Evolutionary conservation across 768 basidiomycete genomes (phyloP).

Genomic region (Lactifluus piperatus): DNA sequence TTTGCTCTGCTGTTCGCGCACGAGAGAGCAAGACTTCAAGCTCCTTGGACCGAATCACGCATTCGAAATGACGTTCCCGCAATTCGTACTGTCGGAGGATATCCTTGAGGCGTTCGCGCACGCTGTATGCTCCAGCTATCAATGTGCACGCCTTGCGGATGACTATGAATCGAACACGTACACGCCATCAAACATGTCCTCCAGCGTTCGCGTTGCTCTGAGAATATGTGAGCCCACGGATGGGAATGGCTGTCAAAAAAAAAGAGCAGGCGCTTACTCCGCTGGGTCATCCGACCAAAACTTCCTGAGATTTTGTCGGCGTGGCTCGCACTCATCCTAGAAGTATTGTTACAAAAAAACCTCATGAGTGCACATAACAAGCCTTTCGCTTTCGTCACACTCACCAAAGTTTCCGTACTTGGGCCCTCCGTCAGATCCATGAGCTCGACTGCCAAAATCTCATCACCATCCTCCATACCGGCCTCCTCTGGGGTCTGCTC

Average conservation of each 20-base stretch:
- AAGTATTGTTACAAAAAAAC: neutral
- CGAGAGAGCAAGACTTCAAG: slow-evolving; percentile 81
- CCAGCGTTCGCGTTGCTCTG: slow-evolving; percentile 66
- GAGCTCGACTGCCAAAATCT: slow-evolving; percentile 82
- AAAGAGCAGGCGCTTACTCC: slow-evolving; percentile 44
- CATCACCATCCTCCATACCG: slow-evolving; percentile 82
- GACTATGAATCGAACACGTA: slow-evolving; percentile 35
- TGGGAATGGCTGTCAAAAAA: neutral
- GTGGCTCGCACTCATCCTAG: slow-evolving; percentile 46
- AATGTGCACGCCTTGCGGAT: neutral
- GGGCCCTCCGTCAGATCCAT: slow-evolving; percentile 80
- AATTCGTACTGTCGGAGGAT: slow-evolving; percentile 83
- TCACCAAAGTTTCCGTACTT: slow-evolving; percentile 52
- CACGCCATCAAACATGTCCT: slow-evolving; percentile 83
- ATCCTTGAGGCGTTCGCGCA: slow-evolving; percentile 80
- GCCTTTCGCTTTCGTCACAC: neutral
- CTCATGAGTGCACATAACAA: neutral
- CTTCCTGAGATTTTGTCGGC: slow-evolving; percentile 64
- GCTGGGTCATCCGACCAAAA: slow-evolving; percentile 67
- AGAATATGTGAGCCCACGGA: neutral
- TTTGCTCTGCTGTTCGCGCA: slow-evolving; percentile 82
- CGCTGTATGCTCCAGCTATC: slow-evolving; percentile 34
- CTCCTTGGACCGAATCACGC: slow-evolving; percentile 86
- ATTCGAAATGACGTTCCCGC: slow-evolving; percentile 87
- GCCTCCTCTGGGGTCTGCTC: slow-evolving; percentile 82